Base-by-base conservation (phyloP, 495 filamentous ascomycete genomes). In the Xylaria palmicola region DNA sequence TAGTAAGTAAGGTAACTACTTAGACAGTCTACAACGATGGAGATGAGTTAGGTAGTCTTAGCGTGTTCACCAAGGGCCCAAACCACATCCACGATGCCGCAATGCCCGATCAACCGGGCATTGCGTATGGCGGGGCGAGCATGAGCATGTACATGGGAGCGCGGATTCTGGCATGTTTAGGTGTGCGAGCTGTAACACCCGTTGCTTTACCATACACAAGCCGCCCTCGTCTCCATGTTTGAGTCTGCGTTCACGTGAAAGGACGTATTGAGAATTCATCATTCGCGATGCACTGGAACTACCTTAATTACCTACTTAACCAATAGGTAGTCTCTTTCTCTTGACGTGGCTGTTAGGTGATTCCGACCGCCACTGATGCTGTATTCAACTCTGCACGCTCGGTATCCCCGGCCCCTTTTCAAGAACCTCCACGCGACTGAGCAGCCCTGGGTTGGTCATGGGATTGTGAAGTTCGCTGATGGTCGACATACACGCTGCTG, bases 381-480 rank as follows among this genome's bases (percentile, higher is more conserved):
- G 26, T 56, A 1, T 26, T 47, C 29, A 49, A 13, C 12, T 39
- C 20, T 20, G 5, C 44, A 17, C 19, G 20, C 3, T 44, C 1
- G 40, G 15, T 1, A 6, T 32, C 1, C 1, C 19, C 7, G 50
- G 7, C 9, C 17, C 20, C 27, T 41, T 27, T n/a, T 17, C 30
- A 29, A 62, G 41, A 47, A 66, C 53, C n/a, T 62, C 36, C 4
- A 64, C 43, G 15, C 69, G 62, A 8, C 41, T 7, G 5, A 65
- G 49, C 17, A 67, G 65, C 8, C 30, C 34, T 3, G 67, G 67
- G 30, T 72, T 72, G 5, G 68, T 49, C 9, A 68, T 19, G 6
- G 73, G 70, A 36, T 77, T 75, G 36, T 75, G 74, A 40, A 77
- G 65, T 34, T 75, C 72, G 15, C 60, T 41, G 30, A 77, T 74